Conservation (phyloP, 1,284 basidiomycete species). For the Tylopilus orsonianus region DNA sequence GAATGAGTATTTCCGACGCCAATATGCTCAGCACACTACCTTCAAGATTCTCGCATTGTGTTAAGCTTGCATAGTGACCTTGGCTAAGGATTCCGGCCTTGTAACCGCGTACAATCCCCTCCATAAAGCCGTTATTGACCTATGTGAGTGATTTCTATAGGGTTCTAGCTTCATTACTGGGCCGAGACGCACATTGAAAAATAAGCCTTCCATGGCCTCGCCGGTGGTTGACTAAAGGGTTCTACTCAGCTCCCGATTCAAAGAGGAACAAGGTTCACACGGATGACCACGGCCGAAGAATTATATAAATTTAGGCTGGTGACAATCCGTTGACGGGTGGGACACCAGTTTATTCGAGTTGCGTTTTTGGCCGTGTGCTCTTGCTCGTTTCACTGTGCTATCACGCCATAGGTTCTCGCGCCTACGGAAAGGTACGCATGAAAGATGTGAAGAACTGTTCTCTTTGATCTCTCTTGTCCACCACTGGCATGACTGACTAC, state of each 20-base stretch:
- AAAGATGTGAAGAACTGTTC: background rate
- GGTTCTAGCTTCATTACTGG: background rate
- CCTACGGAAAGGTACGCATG: background rate
- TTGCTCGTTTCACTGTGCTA: background rate
- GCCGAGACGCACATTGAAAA: slow-evolving; percentile 30
- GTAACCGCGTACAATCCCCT: slow-evolving; percentile 94
- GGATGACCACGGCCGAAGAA: too few species aligned
- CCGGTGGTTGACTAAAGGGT: slow-evolving; percentile 2
- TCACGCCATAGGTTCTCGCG: slow-evolving; percentile 9
- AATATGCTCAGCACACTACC: slow-evolving; percentile 42
- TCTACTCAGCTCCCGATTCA: background rate
- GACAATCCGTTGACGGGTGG: too few species aligned
- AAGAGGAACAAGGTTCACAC: slow-evolving; percentile 28
- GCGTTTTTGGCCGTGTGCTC: background rate
- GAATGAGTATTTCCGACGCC: slow-evolving; percentile 2
- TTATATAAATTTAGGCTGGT: too few species aligned
- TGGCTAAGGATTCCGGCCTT: slow-evolving; percentile 89
- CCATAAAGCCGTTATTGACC: slow-evolving; percentile 84
- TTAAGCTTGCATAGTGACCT: slow-evolving; percentile 89
- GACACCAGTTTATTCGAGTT: too few species aligned
- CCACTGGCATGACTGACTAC: slow-evolving; percentile 10
- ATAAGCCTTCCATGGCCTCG: slow-evolving; percentile 28
- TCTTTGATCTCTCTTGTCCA: background rate
- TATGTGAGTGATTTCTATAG: slow-evolving; percentile 31
- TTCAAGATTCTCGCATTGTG: slow-evolving; percentile 97